Percentiles rank a stretch among this genome's conserved stretches.
Evolutionary conservation across 495 filamentous ascomycete genomes (phyloP).

Genomic region (Tuber brumale): DNA sequence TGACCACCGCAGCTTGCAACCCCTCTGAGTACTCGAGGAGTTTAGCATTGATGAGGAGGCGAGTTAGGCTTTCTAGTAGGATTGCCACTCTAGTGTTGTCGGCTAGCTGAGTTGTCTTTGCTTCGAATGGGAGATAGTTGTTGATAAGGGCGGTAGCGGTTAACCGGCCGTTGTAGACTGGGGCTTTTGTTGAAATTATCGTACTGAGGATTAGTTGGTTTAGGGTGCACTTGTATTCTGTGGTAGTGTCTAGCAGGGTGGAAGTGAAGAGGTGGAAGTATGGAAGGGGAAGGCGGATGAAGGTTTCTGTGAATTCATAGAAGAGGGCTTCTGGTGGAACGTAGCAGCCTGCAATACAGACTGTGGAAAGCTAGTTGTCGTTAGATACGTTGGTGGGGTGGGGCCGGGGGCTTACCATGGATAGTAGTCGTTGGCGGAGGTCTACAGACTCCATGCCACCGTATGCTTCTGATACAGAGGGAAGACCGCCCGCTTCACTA

Average conservation of each 20-base stretch:
- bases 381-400: constrained; percentile 32
- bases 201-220: constrained; percentile 58
- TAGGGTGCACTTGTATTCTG: constrained; percentile 53
- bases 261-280: constrained; percentile 61
- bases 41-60: constrained; percentile 50
- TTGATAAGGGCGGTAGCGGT: constrained; percentile 55
- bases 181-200: constrained; percentile 55
- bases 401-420: constrained; percentile 38
- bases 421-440: constrained; percentile 45
- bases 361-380: constrained; percentile 46
- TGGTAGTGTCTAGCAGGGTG: constrained; percentile 48
- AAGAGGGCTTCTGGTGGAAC: constrained; percentile 56
- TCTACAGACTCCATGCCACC: constrained; percentile 46
- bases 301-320: constrained; percentile 57
- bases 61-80: constrained; percentile 63
- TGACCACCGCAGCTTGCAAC: constrained; percentile 52
- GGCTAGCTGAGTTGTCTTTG: constrained; percentile 53
- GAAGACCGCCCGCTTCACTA: constrained; percentile 34
- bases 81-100: constrained; percentile 81
- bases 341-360: constrained; percentile 50
- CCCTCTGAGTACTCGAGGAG: constrained; percentile 46
- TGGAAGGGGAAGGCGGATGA: constrained; percentile 60
- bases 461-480: constrained; percentile 31
- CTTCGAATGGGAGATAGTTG: constrained; percentile 66
- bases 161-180: constrained; percentile 46